These are phyloP conservation scores for Baeospora myosura DNA, from an alignment of 1,284 basidiomycete genomes.

Conservation along the genomic window DNA sequence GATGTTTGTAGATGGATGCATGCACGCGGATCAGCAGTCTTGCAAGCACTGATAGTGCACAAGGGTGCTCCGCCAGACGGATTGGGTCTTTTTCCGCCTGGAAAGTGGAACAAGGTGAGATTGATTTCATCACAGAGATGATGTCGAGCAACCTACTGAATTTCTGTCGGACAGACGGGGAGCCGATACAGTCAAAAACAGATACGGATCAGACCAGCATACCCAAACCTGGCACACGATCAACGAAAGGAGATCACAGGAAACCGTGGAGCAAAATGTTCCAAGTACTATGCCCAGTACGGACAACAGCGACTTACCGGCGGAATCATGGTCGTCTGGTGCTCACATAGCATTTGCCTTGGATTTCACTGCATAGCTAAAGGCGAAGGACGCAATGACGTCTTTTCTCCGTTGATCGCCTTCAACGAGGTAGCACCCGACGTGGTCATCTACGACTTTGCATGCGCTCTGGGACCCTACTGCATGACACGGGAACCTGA, in stretches of 20 bases:
- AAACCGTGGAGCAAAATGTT: conserved; percentile 17
- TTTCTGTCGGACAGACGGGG: conserved; percentile 11
- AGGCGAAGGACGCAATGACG: conserved; percentile 11
- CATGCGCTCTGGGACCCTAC: conserved; percentile 23
- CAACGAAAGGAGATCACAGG: conserved; percentile 5
- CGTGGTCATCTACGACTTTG: conserved; percentile 23
- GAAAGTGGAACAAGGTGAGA: neutral
- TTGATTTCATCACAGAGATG: neutral
- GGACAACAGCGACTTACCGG: conserved; percentile 22
- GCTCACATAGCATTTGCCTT: conserved; percentile 29
- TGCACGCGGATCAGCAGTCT: neutral
- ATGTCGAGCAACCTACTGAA: neutral
- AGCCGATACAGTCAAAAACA: conserved; percentile 16
- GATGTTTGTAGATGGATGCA: conserved; percentile 4
- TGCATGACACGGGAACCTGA: conserved; percentile 22
- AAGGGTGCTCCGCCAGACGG: neutral
- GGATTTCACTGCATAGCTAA: conserved; percentile 31
- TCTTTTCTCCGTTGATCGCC: conserved; percentile 18
- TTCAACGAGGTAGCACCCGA: conserved; percentile 17
- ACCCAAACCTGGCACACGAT: conserved; percentile 13
- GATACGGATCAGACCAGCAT: conserved; percentile 13
- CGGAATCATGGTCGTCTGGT: conserved; percentile 28
- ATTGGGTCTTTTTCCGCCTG: neutral
- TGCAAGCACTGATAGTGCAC: neutral
- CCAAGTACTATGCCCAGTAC: conserved; percentile 28